A percentile compares a stretch with the other conserved stretches of the same genome.
Conservation (phyloP, 768 basidiomycete genomes). For the Agaricus blazei region DNA sequence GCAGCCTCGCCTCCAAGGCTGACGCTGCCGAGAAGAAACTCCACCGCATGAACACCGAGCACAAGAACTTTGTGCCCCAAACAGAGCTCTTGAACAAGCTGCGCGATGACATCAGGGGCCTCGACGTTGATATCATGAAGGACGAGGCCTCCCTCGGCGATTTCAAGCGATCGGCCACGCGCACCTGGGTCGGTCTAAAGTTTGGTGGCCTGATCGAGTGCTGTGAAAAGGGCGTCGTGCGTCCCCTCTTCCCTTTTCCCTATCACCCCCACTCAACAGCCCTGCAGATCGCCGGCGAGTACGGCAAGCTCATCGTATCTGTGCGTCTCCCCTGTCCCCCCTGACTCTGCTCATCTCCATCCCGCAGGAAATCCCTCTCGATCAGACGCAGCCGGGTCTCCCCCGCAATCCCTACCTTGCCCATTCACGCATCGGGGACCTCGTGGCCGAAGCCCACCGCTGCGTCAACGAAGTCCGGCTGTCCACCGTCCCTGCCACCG, state of each 20-base stretch:
- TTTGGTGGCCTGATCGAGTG: slow-evolving; percentile 84
- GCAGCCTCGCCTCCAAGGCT: slow-evolving; percentile 60
- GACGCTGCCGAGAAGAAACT: slow-evolving; percentile 87
- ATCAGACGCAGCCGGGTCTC: slow-evolving; percentile 75
- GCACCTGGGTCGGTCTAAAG: slow-evolving; percentile 74
- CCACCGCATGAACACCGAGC: slow-evolving; percentile 82
- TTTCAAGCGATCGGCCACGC: slow-evolving; percentile 70
- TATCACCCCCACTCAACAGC: no score
- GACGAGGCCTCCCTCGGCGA: slow-evolving; percentile 81
- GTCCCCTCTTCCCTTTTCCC: slow-evolving; percentile 14
- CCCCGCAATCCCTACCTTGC: slow-evolving; percentile 68
- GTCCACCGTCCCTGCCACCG: slow-evolving; percentile 29
- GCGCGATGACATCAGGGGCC: slow-evolving; percentile 66
- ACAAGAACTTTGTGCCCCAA: slow-evolving; percentile 76
- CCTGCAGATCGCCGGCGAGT: slow-evolving; percentile 46
- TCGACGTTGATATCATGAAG: slow-evolving; percentile 80
- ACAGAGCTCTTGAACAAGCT: slow-evolving; percentile 66
- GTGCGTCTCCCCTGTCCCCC: slow-evolving; percentile 20
- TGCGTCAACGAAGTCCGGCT: slow-evolving; percentile 49
- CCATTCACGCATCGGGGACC: slow-evolving; percentile 53
- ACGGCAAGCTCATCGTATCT: slow-evolving; percentile 46
- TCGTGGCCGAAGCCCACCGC: slow-evolving; percentile 59
- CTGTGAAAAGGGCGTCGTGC: slow-evolving; percentile 70
- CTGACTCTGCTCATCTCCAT: neutral
- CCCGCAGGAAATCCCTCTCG: slow-evolving; percentile 70